Evolutionary conservation across 192 early-diverging fungal species (phyloP).

Genomic region (Backusella parvicylindrica): DNA sequence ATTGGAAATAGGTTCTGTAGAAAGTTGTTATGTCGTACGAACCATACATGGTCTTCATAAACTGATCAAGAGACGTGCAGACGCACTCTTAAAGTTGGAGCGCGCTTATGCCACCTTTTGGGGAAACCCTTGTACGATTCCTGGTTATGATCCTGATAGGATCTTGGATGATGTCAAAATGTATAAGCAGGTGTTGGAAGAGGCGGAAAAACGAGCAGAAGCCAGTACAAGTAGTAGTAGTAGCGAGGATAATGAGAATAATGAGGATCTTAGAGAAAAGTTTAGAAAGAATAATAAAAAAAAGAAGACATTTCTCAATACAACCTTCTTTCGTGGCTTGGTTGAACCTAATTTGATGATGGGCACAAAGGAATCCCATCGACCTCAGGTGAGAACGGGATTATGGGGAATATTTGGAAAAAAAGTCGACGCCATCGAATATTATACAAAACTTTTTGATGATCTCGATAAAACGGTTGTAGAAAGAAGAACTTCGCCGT

Average conservation of each 20-base stretch:
- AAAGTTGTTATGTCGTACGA: conserved; percentile 50
- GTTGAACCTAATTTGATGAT: background rate
- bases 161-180: conserved; percentile 36
- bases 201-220: background rate
- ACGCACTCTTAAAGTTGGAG: conserved; percentile 51
- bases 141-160: conserved; percentile 55
- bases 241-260: background rate
- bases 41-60: conserved; percentile 41
- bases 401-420: conserved; percentile 47
- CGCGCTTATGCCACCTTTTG: conserved; percentile 48
- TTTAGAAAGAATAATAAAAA: background rate
- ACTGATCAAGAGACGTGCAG: conserved; percentile 43
- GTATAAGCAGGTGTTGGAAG: background rate
- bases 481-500: conserved; percentile 21
- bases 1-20: conserved; percentile 53
- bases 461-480: conserved; percentile 48
- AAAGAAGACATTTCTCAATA: background rate
- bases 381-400: conserved; percentile 44
- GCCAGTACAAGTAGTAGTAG: background rate
- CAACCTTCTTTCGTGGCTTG: background rate
- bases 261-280: background rate
- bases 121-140: conserved; percentile 64
- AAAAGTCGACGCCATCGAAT: conserved; percentile 65
- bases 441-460: conserved; percentile 52
- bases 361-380: background rate